Evolutionary conservation across 2,329 filamentous ascomycete genomes (phyloP), one percentile per base, ranked within the genome.

Genomic region (Beauveria sp.): DNA sequence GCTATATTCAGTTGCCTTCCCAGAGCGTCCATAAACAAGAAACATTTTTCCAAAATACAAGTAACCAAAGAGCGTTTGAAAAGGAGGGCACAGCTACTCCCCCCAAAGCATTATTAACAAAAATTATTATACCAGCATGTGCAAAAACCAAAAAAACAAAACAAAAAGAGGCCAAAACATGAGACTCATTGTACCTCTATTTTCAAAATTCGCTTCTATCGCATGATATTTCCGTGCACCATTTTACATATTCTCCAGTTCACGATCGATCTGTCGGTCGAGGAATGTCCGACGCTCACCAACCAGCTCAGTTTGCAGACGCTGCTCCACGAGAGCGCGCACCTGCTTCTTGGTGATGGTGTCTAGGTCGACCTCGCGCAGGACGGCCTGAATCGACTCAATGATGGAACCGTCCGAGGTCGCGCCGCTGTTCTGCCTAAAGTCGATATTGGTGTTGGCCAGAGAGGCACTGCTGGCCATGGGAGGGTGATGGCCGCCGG

Each of bases 331-430:
- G 50, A 98, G 82, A 3, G 90, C 93, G 56, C 90, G 84, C 62
- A 95, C 88, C 77, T 98, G 93, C 79, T 99, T 99, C 86, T 98
- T 99, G 7, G 95, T 99, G 53, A 98, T 91, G n/a, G 84, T 93
- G 73, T 99, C 95, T 48, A 99, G 81, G 74, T 99, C 93, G 0
- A 97, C 92, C 70, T 97, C 93, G 18, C 82, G 77, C 65, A 99
- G 80, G 68, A 95, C 95, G 56, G 83, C 80, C 69, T 91, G 89
- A 65, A 98, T 93, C 1, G 90, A 89, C 64, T 96, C 90, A 20
- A 91, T 82, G 66, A 99, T 97, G 64, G 86, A 83, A 51, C 79
- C 80, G 69, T 98, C 93, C 66, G 89, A 90, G 0, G 91, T 90
- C 0, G 90, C 91, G 26, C 78, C 79, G 61, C 79, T 74, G 50